Percentiles rank a stretch among this genome's conserved stretches.
These are phyloP conservation scores for Aspergillus brasiliensis DNA, from an alignment of 2,329 filamentous ascomycete genomes.

Conservation along the genomic window DNA sequence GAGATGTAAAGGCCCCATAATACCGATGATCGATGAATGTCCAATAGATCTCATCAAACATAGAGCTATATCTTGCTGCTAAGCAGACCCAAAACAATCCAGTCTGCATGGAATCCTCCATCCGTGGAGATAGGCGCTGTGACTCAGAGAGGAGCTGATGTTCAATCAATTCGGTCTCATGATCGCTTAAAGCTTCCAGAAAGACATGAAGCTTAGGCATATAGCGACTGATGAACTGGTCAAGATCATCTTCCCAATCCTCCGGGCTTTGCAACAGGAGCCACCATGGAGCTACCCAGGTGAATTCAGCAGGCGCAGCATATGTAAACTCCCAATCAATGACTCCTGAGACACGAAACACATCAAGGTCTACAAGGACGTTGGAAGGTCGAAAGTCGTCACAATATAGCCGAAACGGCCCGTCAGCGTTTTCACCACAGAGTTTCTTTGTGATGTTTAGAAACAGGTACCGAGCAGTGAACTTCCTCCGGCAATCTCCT, in stretches of 20 bases:
- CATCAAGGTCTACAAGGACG: conserved; percentile 23
- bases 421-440: not conserved
- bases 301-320: conserved; percentile 22
- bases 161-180: conserved; percentile 20
- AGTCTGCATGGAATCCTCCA: conserved; percentile 28
- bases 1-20: conserved; percentile 22
- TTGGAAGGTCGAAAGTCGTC: conserved; percentile 31
- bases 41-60: conserved; percentile 33
- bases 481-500: not conserved
- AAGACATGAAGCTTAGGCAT: conserved; percentile 26
- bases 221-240: conserved; percentile 28
- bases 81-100: conserved; percentile 30
- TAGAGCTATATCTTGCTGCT: conserved; percentile 28
- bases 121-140: conserved; percentile 24
- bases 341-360: conserved; percentile 26
- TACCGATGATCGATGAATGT: conserved; percentile 22
- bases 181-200: conserved; percentile 24
- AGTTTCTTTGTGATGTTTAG: not conserved
- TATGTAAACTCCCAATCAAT: conserved; percentile 36
- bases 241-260: conserved; percentile 23
- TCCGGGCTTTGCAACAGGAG: conserved; percentile 22
- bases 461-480: not conserved
- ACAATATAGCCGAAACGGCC: conserved; percentile 24
- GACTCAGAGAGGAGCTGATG: conserved; percentile 13
- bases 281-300: conserved; percentile 24